Conservation (phyloP, 1,139 yeast genomes). For the Dujonia santamariae region DNA sequence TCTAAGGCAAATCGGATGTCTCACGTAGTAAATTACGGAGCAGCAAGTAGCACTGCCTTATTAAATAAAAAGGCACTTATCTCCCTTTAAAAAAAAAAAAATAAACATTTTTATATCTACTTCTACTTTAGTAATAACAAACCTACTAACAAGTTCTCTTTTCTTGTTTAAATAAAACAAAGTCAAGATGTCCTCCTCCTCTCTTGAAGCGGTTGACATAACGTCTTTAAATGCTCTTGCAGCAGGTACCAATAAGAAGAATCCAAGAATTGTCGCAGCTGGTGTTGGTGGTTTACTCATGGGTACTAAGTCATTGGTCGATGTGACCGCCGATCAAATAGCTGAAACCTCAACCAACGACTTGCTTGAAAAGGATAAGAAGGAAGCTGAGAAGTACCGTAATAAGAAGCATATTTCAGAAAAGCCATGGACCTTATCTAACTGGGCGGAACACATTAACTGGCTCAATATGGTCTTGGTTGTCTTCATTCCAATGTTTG, state of each 20-base stretch:
- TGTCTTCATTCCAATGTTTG: slow-evolving; percentile 64
- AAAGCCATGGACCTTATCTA: slow-evolving; percentile 79
- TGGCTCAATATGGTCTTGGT: slow-evolving; percentile 91
- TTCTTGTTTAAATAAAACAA: background rate
- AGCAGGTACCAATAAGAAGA: slow-evolving; percentile 75
- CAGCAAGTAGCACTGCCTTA: too few species aligned
- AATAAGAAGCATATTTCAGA: slow-evolving; percentile 76
- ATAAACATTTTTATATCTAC: background rate
- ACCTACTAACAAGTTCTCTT: background rate
- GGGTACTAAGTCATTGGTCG: slow-evolving; percentile 75
- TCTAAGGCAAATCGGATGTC: too few species aligned
- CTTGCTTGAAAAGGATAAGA: slow-evolving; percentile 54
- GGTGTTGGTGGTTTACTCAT: slow-evolving; percentile 74
- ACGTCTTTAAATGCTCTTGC: slow-evolving; percentile 83
- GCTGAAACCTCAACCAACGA: slow-evolving; percentile 48
- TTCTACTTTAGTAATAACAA: too few species aligned
- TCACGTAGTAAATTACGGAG: too few species aligned
- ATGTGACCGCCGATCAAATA: slow-evolving; percentile 61
- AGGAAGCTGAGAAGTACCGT: slow-evolving; percentile 45
- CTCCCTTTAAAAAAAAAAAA: background rate
- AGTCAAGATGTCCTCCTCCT: slow-evolving; percentile 13
- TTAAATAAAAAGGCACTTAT: too few species aligned
- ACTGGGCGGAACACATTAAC: slow-evolving; percentile 87
- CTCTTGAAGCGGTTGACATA: slow-evolving; percentile 61
- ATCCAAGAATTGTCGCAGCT: slow-evolving; percentile 69